These are phyloP conservation scores for Thymus quinquecostatus DNA, from an alignment of 257 asterid genomes.

Conservation along the genomic window DNA sequence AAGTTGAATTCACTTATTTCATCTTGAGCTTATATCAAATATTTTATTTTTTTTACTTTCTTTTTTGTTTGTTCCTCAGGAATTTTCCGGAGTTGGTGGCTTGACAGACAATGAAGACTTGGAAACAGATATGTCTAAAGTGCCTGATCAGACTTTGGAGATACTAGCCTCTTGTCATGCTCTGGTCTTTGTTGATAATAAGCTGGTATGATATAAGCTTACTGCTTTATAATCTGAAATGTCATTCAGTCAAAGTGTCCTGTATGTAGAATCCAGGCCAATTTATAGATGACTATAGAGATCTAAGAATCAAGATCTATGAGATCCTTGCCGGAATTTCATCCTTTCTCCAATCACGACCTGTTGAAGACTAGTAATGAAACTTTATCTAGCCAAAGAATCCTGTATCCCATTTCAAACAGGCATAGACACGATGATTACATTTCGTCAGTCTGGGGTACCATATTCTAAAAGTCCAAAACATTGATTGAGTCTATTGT, in stretches of 20 bases:
- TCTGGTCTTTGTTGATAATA: slow-evolving; percentile 95
- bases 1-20: slow-evolving; percentile 25
- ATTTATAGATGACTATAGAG: neutral
- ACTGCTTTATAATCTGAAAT: slow-evolving; percentile 10
- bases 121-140: slow-evolving; percentile 69
- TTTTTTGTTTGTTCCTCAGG: slow-evolving; percentile 53
- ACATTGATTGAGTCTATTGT: neutral
- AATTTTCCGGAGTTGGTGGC: slow-evolving; percentile 96
- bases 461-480: slow-evolving; percentile 19
- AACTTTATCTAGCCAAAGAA: neutral
- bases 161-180: slow-evolving; percentile 99
- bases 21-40: slow-evolving; percentile 25
- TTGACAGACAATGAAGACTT: slow-evolving; percentile 73
- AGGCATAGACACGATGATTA: slow-evolving; percentile 2
- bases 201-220: slow-evolving; percentile 64
- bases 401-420: neutral
- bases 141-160: slow-evolving; percentile 72
- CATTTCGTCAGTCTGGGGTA: slow-evolving; percentile 17
- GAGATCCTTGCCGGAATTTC: neutral
- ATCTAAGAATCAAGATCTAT: neutral
- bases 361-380: neutral
- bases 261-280: slow-evolving; percentile 12
- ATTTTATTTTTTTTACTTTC: slow-evolving; percentile 16
- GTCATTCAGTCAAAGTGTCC: slow-evolving; percentile 8
- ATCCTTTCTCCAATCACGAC: slow-evolving; percentile 7